Percentiles rank a stretch among this genome's conserved stretches.
Evolutionary conservation across 139 green algal species (phyloP).

Genomic region (Auxenochlorella protothecoides): DNA sequence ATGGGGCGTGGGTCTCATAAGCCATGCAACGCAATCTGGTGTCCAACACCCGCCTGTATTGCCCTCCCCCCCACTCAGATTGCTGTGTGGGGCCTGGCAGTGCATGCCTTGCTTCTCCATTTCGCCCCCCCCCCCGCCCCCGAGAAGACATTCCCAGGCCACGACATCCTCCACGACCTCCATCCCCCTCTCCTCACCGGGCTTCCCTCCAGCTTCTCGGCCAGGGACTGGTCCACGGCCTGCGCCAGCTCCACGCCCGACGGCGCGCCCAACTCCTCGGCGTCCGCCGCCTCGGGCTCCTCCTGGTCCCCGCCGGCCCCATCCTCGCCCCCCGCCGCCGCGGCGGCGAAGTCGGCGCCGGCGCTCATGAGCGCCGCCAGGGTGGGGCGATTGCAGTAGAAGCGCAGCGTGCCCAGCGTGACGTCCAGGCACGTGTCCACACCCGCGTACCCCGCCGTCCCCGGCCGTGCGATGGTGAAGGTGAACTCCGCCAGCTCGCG

Average conservation of each 20-base stretch:
- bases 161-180: too few relatives aligned
- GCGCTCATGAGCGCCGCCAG: slow-evolving; percentile 78
- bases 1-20: too few relatives aligned
- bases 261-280: slow-evolving; percentile 4
- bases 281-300: slow-evolving; percentile 1
- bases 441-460: slow-evolving; percentile 13
- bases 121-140: not conserved
- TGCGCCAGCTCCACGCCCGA: slow-evolving; percentile 1
- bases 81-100: too few relatives aligned
- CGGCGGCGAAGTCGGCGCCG: slow-evolving; percentile 51
- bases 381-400: slow-evolving; percentile 79
- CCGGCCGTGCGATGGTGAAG: slow-evolving; percentile 18
- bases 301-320: not conserved
- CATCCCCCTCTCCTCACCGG: too few relatives aligned
- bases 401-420: slow-evolving; percentile 54
- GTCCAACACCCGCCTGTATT: too few relatives aligned
- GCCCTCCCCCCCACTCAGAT: too few relatives aligned
- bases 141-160: too few relatives aligned
- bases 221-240: slow-evolving; percentile 24
- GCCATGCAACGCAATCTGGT: too few relatives aligned
- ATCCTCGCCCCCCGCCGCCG: not conserved
- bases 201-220: not conserved
- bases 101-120: not conserved
- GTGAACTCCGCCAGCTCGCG: slow-evolving; percentile 26
- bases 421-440: slow-evolving; percentile 55